Base-by-base conservation (phyloP, 139 green algal species). In the Pleodorina starrii region DNA sequence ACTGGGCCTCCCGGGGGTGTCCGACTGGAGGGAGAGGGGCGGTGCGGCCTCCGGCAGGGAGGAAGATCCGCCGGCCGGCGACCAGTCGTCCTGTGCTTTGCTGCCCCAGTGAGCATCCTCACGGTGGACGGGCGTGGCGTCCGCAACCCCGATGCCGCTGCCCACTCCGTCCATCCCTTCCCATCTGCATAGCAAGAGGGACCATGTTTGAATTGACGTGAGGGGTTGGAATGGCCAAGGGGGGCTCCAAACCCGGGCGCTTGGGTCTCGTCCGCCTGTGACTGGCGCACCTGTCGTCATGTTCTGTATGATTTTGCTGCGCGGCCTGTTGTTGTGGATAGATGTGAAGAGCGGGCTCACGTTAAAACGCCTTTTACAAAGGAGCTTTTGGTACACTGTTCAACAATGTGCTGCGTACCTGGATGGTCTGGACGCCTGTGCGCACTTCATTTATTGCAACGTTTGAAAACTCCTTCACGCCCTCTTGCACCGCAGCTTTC, bases 381-480 rank as follows among this genome's bases (percentile, higher is more conserved):
- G n/a, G n/a, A n/a, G n/a, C n/a, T n/a, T n/a, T n/a, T n/a, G n/a
- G n/a, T n/a, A n/a, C n/a, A n/a, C n/a, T n/a, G n/a, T n/a, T n/a
- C n/a, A n/a, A n/a, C n/a, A n/a, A n/a, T n/a, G n/a, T n/a, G n/a
- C 43, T 29, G 12, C 83, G 11, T 73, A 89, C 84, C 84, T 89
- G 84, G 9, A 89, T 72, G 2, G 84, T 73, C 10, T 89, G 69
- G 4, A 89, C 84, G 6, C 84, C 84, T 10, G 81, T 44, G 3
- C 73, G 72, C 9, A 92, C 89, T 32, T 84, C 83, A 46, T 54
- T 84, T 9, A 92, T 83, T 25, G 89, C 89, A 46, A 87, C 89
- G 27, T 92, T 87, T 12, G 43, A 66, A 48, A 92, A 92, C 48
- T 92, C 89, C 46, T 92, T 92, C 2, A 89, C 89, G 23, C 89